phyloP scores from a whole-genome alignment of 495 filamentous ascomycete genomes.

The Halenospora varia region DNA sequence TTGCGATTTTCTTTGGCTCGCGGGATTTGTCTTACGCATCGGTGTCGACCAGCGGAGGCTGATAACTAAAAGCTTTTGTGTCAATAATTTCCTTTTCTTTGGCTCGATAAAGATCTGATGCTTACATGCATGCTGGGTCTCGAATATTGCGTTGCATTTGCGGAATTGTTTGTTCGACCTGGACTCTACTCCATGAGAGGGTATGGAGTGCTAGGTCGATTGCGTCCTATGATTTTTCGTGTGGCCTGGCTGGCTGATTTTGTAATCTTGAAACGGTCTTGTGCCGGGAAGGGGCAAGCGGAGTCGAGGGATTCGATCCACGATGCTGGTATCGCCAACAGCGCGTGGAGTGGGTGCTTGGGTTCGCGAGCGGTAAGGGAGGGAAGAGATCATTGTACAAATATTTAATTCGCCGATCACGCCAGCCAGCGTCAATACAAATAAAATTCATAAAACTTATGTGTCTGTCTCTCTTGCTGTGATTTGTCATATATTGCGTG shows the following conservation, averaged over 20 bases:
- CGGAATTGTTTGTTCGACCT: slow-evolving; percentile 9
- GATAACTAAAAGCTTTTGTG: slow-evolving; percentile 25
- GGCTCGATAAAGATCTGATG: neutral
- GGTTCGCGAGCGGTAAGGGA: slow-evolving; percentile 1
- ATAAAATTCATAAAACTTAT: slow-evolving; percentile 1
- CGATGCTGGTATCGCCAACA: slow-evolving; percentile 24
- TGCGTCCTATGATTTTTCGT: slow-evolving; percentile 8
- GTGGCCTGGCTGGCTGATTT: slow-evolving; percentile 25
- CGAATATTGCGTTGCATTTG: slow-evolving; percentile 21
- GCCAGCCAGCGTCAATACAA: slow-evolving; percentile 25
- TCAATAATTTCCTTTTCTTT: slow-evolving; percentile 20
- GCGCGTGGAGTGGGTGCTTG: neutral
- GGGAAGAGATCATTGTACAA: slow-evolving; percentile 24
- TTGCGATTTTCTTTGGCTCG: slow-evolving; percentile 24
- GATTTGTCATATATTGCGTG: no score
- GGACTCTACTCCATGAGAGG: neutral
- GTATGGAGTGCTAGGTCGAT: slow-evolving; percentile 1
- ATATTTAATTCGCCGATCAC: slow-evolving; percentile 18
- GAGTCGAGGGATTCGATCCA: neutral
- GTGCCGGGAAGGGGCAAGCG: neutral
- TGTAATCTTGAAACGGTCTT: slow-evolving; percentile 19
- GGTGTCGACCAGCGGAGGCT: slow-evolving; percentile 9
- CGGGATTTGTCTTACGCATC: slow-evolving; percentile 17
- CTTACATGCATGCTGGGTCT: slow-evolving; percentile 11
- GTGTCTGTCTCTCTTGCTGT: no score